These are phyloP conservation scores for Trebouxia sp. DNA, from an alignment of 139 green algal genomes.

Conservation along the genomic window DNA sequence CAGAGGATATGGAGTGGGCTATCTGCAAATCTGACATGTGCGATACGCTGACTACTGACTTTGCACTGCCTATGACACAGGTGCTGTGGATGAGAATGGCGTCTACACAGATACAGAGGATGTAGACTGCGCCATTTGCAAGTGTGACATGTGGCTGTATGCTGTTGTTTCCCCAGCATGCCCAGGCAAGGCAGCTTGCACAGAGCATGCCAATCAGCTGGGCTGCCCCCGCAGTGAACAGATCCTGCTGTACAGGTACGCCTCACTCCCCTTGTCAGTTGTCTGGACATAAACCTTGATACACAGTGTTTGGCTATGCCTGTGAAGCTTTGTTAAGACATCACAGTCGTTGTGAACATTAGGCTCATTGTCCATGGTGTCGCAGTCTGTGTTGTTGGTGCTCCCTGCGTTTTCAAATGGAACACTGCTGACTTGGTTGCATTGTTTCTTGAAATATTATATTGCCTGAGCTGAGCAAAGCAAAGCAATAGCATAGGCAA, in stretches of 20 bases:
- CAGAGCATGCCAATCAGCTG: constrained; percentile 64
- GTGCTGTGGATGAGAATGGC: constrained; percentile 40
- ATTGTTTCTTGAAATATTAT: no score
- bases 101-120: constrained; percentile 60
- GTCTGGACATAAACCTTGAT: not conserved
- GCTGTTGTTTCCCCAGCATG: constrained; percentile 54
- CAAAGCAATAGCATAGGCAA: no score
- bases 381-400: no score
- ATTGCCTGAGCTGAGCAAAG: no score
- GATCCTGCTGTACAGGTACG: constrained; percentile 65
- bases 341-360: not conserved
- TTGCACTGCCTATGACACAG: constrained; percentile 17
- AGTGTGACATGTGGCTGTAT: constrained; percentile 73
- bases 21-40: not conserved
- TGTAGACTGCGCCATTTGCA: constrained; percentile 67
- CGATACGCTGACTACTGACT: not conserved
- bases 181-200: constrained; percentile 59
- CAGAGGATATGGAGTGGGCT: no score
- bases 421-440: no score
- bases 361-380: not conserved
- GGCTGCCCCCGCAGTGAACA: constrained; percentile 33
- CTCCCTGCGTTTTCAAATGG: not conserved
- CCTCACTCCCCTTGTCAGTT: not conserved
- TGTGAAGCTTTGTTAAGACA: not conserved
- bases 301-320: not conserved